Percentiles rank a stretch among this genome's conserved stretches.
Evolutionary conservation across 495 filamentous ascomycete genomes (phyloP).

Genomic region (Penicillium pancosmium): DNA sequence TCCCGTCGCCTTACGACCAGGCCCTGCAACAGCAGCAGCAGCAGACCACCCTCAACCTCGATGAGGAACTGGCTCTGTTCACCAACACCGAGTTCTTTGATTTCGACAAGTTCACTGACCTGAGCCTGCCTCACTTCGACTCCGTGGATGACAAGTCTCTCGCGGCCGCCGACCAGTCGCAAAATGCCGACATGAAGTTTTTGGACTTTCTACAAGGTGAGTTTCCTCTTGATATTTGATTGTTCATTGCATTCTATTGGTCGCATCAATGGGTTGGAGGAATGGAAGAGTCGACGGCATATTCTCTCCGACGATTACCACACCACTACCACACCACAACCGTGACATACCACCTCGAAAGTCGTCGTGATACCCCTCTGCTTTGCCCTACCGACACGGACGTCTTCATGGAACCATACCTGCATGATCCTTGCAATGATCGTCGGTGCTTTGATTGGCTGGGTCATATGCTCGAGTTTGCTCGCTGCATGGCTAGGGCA

Average conservation of each 20-base stretch:
- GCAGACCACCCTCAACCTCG: slow-evolving; percentile 61
- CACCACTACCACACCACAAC: not conserved
- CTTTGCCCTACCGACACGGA: not conserved
- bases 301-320: slow-evolving; percentile 17
- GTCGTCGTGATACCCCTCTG: not conserved
- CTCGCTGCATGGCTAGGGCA: slow-evolving; percentile 7
- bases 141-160: slow-evolving; percentile 34
- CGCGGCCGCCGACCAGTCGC: slow-evolving; percentile 25
- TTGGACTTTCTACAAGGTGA: slow-evolving; percentile 50
- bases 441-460: slow-evolving; percentile 11
- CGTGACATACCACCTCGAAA: slow-evolving; percentile 11
- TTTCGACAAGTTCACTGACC: slow-evolving; percentile 65
- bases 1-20: slow-evolving; percentile 68
- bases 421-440: not conserved
- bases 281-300: slow-evolving; percentile 5
- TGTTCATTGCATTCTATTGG: slow-evolving; percentile 15
- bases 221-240: slow-evolving; percentile 17
- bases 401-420: slow-evolving; percentile 8
- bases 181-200: slow-evolving; percentile 44
- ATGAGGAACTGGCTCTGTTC: slow-evolving; percentile 83
- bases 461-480: slow-evolving; percentile 1
- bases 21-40: slow-evolving; percentile 55
- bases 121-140: slow-evolving; percentile 43
- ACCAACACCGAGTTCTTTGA: slow-evolving; percentile 94
- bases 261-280: slow-evolving; percentile 18